Conservation (phyloP, 2,329 filamentous ascomycete species). For the Microsporum canis region DNA sequence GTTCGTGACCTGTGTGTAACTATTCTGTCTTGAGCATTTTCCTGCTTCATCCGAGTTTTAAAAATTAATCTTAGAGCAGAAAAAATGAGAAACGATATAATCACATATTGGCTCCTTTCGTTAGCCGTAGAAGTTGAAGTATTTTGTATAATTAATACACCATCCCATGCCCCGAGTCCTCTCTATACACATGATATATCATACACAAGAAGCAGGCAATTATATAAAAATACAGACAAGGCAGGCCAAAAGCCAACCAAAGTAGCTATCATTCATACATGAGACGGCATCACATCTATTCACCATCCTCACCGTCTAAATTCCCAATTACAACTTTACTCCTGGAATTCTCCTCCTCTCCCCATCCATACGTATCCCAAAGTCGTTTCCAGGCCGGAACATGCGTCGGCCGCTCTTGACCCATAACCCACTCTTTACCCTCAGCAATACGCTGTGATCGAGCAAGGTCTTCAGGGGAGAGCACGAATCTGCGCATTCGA, state of each 20-base stretch:
- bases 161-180: background rate
- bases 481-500: conserved; percentile 70
- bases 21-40: background rate
- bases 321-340: conserved; percentile 34
- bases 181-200: background rate
- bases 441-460: conserved; percentile 52
- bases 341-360: conserved; percentile 29
- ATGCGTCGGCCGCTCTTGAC: conserved; percentile 39
- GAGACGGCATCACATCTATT: background rate
- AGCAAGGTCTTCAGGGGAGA: conserved; percentile 58
- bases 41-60: background rate
- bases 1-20: background rate
- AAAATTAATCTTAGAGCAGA: background rate
- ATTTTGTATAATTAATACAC: background rate
- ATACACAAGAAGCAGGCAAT: background rate
- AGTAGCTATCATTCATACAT: background rate
- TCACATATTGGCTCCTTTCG: background rate
- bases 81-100: background rate
- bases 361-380: conserved; percentile 33
- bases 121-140: background rate
- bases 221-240: background rate
- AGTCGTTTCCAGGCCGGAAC: conserved; percentile 29
- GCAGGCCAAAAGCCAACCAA: background rate
- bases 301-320: conserved; percentile 22
- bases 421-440: conserved; percentile 58